Conservation (phyloP, 202 grass and related monocot genomes). For the Bolboschoenoplectus hybrid region DNA sequence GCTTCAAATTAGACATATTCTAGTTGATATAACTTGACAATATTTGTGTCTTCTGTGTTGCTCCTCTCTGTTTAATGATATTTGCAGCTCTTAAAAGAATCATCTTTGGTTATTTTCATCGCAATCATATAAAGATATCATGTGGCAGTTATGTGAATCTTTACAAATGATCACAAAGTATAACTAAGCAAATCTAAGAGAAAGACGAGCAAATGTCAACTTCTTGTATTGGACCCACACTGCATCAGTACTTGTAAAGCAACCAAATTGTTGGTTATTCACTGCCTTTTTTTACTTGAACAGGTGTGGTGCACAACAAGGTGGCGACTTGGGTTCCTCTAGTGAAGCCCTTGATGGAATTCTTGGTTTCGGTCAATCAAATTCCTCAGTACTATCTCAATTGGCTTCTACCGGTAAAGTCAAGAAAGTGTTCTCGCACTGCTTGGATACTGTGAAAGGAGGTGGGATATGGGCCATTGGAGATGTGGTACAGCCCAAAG, state of each 20-base stretch:
- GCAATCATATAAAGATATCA: neutral
- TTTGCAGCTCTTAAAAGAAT: constrained; percentile 12
- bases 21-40: constrained; percentile 4
- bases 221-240: neutral
- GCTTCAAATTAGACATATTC: neutral
- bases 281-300: neutral
- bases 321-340: constrained; percentile 75
- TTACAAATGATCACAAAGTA: constrained; percentile 17
- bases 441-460: constrained; percentile 80
- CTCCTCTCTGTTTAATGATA: neutral
- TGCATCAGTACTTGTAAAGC: neutral
- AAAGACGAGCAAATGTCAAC: neutral
- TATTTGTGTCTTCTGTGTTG: neutral
- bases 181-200: neutral
- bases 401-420: constrained; percentile 72
- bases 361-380: constrained; percentile 88
- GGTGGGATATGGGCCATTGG: constrained; percentile 93
- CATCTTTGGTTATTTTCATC: neutral
- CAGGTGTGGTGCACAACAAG: constrained; percentile 83
- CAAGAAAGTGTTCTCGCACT: constrained; percentile 85
- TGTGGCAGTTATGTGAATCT: constrained; percentile 6
- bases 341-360: constrained; percentile 84
- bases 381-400: constrained; percentile 79
- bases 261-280: neutral
- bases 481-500: constrained; percentile 81